Evolutionary conservation across 1,284 basidiomycete species (phyloP), one percentile per base, ranked within the genome.

Genomic region (Lentinula novae-zelandiae): DNA sequence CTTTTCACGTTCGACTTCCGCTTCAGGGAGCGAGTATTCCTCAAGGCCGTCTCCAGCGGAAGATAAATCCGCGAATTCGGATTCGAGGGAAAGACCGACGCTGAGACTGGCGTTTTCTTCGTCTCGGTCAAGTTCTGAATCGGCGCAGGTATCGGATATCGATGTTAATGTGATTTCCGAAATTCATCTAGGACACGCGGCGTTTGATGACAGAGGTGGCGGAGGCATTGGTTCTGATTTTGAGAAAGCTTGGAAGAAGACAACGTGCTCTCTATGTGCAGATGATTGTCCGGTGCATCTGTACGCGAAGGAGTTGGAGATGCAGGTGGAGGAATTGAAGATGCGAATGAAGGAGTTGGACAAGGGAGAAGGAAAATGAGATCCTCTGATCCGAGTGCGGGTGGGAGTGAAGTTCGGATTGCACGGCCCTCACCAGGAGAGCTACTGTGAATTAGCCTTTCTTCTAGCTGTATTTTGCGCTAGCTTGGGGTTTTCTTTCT

Each of bases 291-390:
- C 20, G 10, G 46, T 17, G 13, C 57, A 58, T 60, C 13, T 34
- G 22, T 61, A 63, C 40, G 52, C 44, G 5, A 60, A 55, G 27
- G 48, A 58, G 50, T 39, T 63, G 22, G 62, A 63, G 51, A 34
- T 15, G 39, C 46, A 44, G 15, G 7, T 63, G 55, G n/a, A 15
- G 34, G 44, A 34, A 7, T 34, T 57, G 40, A 36, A 27, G 27
- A 27, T 27, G 27, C 27, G 27, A 27, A 27, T 27, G 2, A 27
- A 27, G 27, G 27, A 3, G 27, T 27, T 27, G 27, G 3, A 27
- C 36, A 13, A 54, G 38, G 39, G 57, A 62, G 52, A 62, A 55
- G 27, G 22, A 15, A 27, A 27, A 27, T 27, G 27, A 27, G 27
- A 27, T 27, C 3, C 27, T 27, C 2, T 0, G 27, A 27, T 27